Evolutionary conservation across 352 stramenopile genomes (phyloP).

Genomic region (Phytophthora niederhauseri): DNA sequence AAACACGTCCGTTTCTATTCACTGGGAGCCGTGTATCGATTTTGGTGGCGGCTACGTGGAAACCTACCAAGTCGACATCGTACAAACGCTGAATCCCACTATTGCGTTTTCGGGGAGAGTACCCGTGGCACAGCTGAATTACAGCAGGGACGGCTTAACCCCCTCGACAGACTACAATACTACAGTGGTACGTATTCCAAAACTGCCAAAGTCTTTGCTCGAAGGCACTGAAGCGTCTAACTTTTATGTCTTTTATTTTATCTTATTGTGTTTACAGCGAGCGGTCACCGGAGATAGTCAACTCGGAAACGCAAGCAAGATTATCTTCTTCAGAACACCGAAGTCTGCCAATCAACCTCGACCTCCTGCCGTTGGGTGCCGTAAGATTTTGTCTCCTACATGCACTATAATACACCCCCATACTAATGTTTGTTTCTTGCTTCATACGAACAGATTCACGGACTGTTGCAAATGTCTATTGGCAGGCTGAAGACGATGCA

Average conservation of each 20-base stretch:
- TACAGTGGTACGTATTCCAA: slow-evolving; percentile 48
- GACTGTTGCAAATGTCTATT: slow-evolving; percentile 40
- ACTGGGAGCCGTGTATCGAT: slow-evolving; percentile 48
- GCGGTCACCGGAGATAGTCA: slow-evolving; percentile 36
- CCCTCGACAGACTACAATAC: slow-evolving; percentile 43
- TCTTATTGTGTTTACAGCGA: slow-evolving; percentile 22
- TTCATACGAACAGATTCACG: slow-evolving; percentile 36
- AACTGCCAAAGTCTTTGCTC: neutral
- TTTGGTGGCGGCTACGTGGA: slow-evolving; percentile 53
- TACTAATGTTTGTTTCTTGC: slow-evolving; percentile 1
- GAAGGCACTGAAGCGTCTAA: neutral
- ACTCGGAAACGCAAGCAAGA: slow-evolving; percentile 40
- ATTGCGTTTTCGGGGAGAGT: slow-evolving; percentile 14
- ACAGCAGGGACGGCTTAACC: slow-evolving; percentile 31
- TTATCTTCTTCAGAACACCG: slow-evolving; percentile 50
- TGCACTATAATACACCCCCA: neutral
- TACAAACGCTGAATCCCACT: slow-evolving; percentile 9
- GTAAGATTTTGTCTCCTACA: slow-evolving; percentile 33
- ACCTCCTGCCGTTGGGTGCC: slow-evolving; percentile 52
- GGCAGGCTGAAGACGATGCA: slow-evolving; percentile 32
- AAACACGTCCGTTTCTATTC: slow-evolving; percentile 30
- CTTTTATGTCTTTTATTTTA: neutral
- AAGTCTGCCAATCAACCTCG: slow-evolving; percentile 41
- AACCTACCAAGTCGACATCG: slow-evolving; percentile 42
- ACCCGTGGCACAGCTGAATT: slow-evolving; percentile 22